These are phyloP conservation scores for Chloromonas sp. DNA, from an alignment of 163 green algal species.

Conservation along the genomic window DNA sequence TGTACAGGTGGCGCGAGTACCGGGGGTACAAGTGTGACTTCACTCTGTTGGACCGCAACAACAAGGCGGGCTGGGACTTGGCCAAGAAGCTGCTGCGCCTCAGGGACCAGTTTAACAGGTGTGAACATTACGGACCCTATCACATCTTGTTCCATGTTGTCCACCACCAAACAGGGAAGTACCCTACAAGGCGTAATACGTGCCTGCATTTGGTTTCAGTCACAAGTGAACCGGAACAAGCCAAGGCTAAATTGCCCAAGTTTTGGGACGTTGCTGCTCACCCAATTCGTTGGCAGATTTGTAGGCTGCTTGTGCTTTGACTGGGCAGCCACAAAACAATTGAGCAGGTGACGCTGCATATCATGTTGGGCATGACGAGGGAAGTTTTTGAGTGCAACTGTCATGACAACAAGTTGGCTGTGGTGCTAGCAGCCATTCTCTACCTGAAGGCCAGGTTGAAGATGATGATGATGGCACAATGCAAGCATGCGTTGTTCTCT, in stretches of 20 bases:
- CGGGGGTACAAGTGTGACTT: conserved; percentile 69
- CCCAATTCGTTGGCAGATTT: no score
- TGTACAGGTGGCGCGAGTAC: conserved; percentile 28
- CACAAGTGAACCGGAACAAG: neutral
- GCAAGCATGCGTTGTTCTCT: neutral
- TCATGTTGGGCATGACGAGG: no score
- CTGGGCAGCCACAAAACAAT: no score
- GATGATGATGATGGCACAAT: neutral
- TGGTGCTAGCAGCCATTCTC: no score
- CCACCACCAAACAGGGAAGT: neutral
- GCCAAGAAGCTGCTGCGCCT: conserved; percentile 70
- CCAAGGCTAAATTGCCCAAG: no score
- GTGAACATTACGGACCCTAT: neutral
- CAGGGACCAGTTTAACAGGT: conserved; percentile 57
- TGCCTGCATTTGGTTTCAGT: neutral
- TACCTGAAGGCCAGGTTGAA: neutral
- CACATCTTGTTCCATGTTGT: neutral
- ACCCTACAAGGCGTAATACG: neutral
- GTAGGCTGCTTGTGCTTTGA: no score
- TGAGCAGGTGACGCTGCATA: no score
- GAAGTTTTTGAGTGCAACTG: no score
- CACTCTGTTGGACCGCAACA: conserved; percentile 70
- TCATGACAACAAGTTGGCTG: no score
- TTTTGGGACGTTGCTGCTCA: no score
- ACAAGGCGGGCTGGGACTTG: conserved; percentile 81